Evolutionary conservation across 352 stramenopile species (phyloP), one percentile per base, ranked within the genome.

Genomic region (Phytopythium ostracodes): DNA sequence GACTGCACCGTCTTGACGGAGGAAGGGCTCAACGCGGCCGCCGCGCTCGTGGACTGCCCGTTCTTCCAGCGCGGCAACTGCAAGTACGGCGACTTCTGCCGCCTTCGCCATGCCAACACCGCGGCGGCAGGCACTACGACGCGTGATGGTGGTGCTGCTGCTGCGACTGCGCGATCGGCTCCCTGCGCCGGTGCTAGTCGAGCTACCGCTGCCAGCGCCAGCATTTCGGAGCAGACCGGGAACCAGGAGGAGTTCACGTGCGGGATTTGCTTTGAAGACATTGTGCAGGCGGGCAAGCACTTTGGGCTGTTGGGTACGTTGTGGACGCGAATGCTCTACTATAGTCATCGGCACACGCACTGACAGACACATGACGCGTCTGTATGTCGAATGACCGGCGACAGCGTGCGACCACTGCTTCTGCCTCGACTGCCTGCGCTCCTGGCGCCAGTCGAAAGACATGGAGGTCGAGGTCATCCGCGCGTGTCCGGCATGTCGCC

Each of bases 261-360:
- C 51, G 84, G 84, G n/a, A 86, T 92, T 33, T 92, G 84, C 73
- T 90, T 92, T 57, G 84, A 92, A 58, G 84, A 92, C 57, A 84
- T 92, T 38, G 81, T 92, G 25, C 68, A 90, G 56, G 77, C 67
- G 12, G 81, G 81, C 64, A 92, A 92, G 63, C 68, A 89, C 54
- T 92, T 92, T 73, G 84, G 84, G 0, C 73, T 92, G n/a, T 52
- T 92, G 29, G 79, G 83, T 91, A 70, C 60, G 77, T 74, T 47
- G 36, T 12, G 36, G 50, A 35, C 8, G 10, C 17, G 17, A 17
- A 36, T 33, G 6, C 12, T 0, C 10, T 51, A 3, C 20, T 27
- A n/a, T n/a, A n/a, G 20, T 35, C 59, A 25, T 20, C 53, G 49
- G 18, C 14, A n/a, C 20, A 0, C 0, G 2, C 9, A 50, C 17